A percentile compares a stretch with the other conserved stretches of the same genome.
These are phyloP conservation scores for Aegilops bicornis DNA, from an alignment of 176 grass and related monocot genomes.

Conservation along the genomic window DNA sequence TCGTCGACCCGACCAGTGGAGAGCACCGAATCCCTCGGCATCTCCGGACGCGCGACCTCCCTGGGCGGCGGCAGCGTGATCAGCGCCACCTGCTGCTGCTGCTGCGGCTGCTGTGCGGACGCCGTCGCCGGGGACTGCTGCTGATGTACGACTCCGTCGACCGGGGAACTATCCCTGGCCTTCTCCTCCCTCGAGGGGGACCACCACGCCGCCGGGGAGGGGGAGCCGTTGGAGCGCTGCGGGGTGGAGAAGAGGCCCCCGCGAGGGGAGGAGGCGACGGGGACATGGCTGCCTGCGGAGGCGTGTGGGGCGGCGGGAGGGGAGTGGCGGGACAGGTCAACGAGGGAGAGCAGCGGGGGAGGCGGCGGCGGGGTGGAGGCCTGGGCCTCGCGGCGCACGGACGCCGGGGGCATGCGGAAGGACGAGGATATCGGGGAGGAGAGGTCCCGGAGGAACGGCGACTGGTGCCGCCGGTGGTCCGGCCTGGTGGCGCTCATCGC, in stretches of 20 bases:
- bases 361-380: constrained; percentile 54
- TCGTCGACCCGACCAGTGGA: constrained; percentile 56
- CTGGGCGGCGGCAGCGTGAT: constrained; percentile 70
- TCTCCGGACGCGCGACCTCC: constrained; percentile 76
- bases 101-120: constrained; percentile 32
- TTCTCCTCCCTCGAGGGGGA: constrained; percentile 45
- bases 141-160: constrained; percentile 62
- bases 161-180: constrained; percentile 47
- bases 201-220: constrained; percentile 42
- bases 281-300: constrained; percentile 32
- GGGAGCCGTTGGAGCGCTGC: constrained; percentile 43
- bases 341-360: constrained; percentile 68
- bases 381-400: constrained; percentile 45
- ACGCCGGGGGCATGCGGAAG: constrained; percentile 32
- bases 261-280: constrained; percentile 39
- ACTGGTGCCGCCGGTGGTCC: constrained; percentile 58
- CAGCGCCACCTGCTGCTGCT: constrained; percentile 51
- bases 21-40: constrained; percentile 47
- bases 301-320: constrained; percentile 21
- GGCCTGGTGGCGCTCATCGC: constrained; percentile 47
- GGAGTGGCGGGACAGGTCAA: constrained; percentile 47
- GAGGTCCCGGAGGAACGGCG: constrained; percentile 66
- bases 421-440: constrained; percentile 49
- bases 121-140: constrained; percentile 37
- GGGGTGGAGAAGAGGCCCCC: constrained; percentile 39